Conservation (phyloP, 225 moss, liverwort and hornwort genomes). For the Takakia lepidozioides region DNA sequence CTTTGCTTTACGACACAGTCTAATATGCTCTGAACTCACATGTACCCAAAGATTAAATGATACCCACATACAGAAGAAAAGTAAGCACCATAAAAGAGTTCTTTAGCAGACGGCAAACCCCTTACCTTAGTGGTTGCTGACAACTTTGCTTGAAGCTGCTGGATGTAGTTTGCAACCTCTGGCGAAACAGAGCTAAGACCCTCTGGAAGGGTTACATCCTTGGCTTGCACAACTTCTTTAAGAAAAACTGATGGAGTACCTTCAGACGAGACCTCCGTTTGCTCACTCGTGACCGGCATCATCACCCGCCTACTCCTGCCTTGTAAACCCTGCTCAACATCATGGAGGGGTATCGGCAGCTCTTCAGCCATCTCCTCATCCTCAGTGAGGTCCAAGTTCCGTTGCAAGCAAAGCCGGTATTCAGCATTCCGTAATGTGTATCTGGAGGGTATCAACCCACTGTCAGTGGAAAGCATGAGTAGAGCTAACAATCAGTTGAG, state of each 20-base stretch:
- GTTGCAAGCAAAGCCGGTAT: slow-evolving; percentile 43
- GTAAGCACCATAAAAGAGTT: too few relatives aligned
- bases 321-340: slow-evolving; percentile 1
- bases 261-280: slow-evolving; percentile 4
- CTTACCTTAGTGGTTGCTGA: slow-evolving; percentile 32
- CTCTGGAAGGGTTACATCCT: slow-evolving; percentile 9
- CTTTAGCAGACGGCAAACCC: too few relatives aligned
- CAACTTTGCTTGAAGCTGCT: slow-evolving; percentile 36
- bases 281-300: neutral
- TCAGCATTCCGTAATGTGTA: slow-evolving; percentile 53
- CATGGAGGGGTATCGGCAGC: neutral
- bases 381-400: slow-evolving; percentile 27
- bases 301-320: neutral
- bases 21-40: too few relatives aligned
- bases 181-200: slow-evolving; percentile 22
- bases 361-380: slow-evolving; percentile 9
- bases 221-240: slow-evolving; percentile 2
- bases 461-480: neutral
- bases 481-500: neutral
- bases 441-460: slow-evolving; percentile 11
- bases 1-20: too few relatives aligned
- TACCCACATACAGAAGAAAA: too few relatives aligned
- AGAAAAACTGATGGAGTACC: neutral
- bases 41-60: too few relatives aligned
- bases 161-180: slow-evolving; percentile 29